Base-by-base conservation (phyloP, 192 early-diverging fungal genomes). In the Linnemannia hyalina region DNA sequence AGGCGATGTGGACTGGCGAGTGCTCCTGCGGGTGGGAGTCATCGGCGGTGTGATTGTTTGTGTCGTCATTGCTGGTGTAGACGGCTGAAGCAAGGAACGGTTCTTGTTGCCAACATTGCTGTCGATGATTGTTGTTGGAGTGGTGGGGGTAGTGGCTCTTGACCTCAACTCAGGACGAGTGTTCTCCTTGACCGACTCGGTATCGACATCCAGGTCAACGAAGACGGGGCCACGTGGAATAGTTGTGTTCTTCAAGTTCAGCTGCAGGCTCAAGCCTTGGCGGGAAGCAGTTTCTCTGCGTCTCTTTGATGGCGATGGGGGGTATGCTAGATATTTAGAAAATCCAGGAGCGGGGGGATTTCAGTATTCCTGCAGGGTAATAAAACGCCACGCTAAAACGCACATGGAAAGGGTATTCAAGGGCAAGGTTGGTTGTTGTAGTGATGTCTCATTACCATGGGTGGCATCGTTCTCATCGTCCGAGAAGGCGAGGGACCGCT, bases 11-110 rank as follows among this genome's bases (percentile, higher is more conserved):
- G 60, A 65, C 29, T 46, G 41, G 16, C 76, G 57, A 26, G 76
- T 18, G 18, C 77, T 70, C 18, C 68, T 38, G 13, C 77, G 69
- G 26, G 77, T 78, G 22, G 77, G 77, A 1, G 77, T 78, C 54
- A 78, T 54, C 6, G 69, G 77, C 3, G 69, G 69, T 6, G 69
- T 72, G 18, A 76, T 76, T 42, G 75, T 68, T 26, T 76, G 75
- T 44, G 38, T 32, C 32, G 60, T 32, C 10, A 29, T 32, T 26
- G 60, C 32, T 35, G 60, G 11, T 32, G 60, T 65, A 32, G 60
- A 65, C 8, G n/a, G 55, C 7, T 57, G 55, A 57, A 26, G 55
- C 55, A 57, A 18, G 0, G n/a, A 57, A 26, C 55, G 22, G 9
- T 29, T 29, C 60, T 35, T 65, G 60, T 13, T 4, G 10, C 60